These are phyloP conservation scores for Galeopsis tetrahit DNA, from an alignment of 257 asterid species.

Conservation along the genomic window DNA sequence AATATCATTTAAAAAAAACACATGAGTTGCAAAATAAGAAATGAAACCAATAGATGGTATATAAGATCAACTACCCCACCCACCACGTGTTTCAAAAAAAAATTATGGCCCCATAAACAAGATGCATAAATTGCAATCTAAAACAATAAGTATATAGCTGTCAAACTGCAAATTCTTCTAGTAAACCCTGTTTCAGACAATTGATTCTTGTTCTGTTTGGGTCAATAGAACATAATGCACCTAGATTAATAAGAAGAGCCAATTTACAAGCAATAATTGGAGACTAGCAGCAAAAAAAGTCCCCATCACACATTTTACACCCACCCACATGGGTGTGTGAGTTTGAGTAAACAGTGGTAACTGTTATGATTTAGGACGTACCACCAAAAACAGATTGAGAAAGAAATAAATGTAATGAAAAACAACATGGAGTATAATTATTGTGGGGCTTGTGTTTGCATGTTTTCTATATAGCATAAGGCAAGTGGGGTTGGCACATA, in stretches of 20 bases:
- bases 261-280: constrained; percentile 19
- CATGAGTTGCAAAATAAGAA: too few relatives aligned
- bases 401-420: background rate
- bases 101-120: constrained; percentile 33
- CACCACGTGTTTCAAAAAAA: background rate
- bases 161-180: background rate
- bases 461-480: constrained; percentile 22
- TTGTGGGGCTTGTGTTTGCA: constrained; percentile 31
- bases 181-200: background rate
- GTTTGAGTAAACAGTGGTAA: background rate
- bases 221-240: constrained; percentile 13
- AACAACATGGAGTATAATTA: constrained; percentile 14
- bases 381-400: constrained; percentile 6
- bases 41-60: background rate
- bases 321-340: background rate
- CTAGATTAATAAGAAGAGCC: background rate
- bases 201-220: background rate
- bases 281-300: constrained; percentile 1
- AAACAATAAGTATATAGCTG: constrained; percentile 3
- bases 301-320: background rate
- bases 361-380: background rate
- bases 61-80: constrained; percentile 31
- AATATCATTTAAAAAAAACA: too few relatives aligned
- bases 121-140: constrained; percentile 18
- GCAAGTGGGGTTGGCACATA: constrained; percentile 40